A percentile compares a stretch with the other conserved stretches of the same genome.
Conservation (phyloP, 2,329 filamentous ascomycete genomes). For the Nannizziopsis barbatae region DNA sequence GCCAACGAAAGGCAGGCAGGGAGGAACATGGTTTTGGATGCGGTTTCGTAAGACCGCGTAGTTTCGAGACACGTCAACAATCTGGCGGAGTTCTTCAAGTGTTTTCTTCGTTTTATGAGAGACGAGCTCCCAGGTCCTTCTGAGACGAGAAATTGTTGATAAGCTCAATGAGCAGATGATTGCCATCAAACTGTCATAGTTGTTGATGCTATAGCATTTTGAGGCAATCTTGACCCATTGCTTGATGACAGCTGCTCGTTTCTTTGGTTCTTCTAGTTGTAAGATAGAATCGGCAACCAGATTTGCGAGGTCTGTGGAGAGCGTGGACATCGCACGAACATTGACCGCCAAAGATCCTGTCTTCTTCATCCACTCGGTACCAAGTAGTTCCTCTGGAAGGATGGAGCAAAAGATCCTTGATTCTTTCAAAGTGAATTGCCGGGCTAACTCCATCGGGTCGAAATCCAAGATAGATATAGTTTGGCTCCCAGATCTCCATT, state of each 20-base stretch:
- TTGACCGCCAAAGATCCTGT: constrained; percentile 68
- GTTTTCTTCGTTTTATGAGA: constrained; percentile 71
- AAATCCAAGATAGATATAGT: constrained; percentile 74
- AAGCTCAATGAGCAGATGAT: constrained; percentile 91
- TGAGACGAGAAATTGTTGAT: constrained; percentile 77
- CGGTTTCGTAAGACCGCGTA: constrained; percentile 75
- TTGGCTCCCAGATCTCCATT: constrained; percentile 61
- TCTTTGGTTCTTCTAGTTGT: constrained; percentile 79
- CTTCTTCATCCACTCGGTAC: constrained; percentile 89
- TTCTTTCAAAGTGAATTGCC: constrained; percentile 85
- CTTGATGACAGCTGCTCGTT: constrained; percentile 80
- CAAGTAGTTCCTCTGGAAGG: constrained; percentile 79
- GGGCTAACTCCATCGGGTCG: constrained; percentile 77
- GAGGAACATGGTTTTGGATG: constrained; percentile 74
- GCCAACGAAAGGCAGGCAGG: constrained; percentile 88
- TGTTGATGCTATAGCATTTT: constrained; percentile 77
- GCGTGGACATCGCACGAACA: constrained; percentile 82
- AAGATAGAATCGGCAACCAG: constrained; percentile 89
- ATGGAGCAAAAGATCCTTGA: constrained; percentile 87
- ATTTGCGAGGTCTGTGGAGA: constrained; percentile 87
- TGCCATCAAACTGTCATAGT: constrained; percentile 94
- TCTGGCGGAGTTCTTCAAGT: constrained; percentile 65
- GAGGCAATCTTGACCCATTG: constrained; percentile 95
- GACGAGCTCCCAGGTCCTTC: constrained; percentile 83
- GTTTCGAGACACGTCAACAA: constrained; percentile 84